Evolutionary conservation across 1,139 yeast species (phyloP).

Genomic region (Meyerozyma guilliermondii): DNA sequence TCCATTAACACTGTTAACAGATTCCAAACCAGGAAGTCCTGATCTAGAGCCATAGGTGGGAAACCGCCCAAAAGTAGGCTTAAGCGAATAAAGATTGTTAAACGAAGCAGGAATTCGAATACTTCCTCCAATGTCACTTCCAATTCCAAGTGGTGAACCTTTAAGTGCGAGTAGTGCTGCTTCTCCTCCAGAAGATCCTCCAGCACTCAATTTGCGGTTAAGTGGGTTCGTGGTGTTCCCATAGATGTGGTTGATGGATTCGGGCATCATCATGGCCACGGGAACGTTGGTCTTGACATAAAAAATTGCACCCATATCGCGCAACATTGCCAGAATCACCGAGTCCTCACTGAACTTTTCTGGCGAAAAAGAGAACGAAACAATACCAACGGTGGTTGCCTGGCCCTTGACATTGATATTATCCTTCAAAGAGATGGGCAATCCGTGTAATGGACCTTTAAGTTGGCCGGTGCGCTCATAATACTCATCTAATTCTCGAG

Average conservation of each 20-base stretch:
- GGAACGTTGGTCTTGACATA: constrained; percentile 58
- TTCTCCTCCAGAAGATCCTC: constrained; percentile 37
- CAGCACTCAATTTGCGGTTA: constrained; percentile 27
- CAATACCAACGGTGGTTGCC: constrained; percentile 48
- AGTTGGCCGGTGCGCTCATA: constrained; percentile 18
- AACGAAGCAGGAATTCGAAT: constrained; percentile 45
- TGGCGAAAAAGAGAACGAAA: constrained; percentile 21
- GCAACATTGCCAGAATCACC: constrained; percentile 20
- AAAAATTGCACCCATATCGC: constrained; percentile 32
- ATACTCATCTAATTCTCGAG: constrained; percentile 24
- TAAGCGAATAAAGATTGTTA: constrained; percentile 42
- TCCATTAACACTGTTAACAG: constrained; percentile 32
- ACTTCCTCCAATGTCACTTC: constrained; percentile 58
- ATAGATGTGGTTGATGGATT: constrained; percentile 28
- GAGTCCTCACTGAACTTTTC: constrained; percentile 22
- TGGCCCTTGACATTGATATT: constrained; percentile 45
- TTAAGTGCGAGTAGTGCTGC: constrained; percentile 30
- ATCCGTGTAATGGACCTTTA: constrained; percentile 33
- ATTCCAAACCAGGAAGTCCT: constrained; percentile 51
- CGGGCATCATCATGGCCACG: constrained; percentile 46
- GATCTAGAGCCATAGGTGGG: constrained; percentile 49
- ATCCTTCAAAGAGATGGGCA: constrained; percentile 44
- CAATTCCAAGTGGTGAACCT: constrained; percentile 48
- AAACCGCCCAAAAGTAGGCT: constrained; percentile 45
- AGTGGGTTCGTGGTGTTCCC: constrained; percentile 30